These are phyloP conservation scores for Phytophthora litchii DNA, from an alignment of 352 stramenopile genomes.

Conservation along the genomic window DNA sequence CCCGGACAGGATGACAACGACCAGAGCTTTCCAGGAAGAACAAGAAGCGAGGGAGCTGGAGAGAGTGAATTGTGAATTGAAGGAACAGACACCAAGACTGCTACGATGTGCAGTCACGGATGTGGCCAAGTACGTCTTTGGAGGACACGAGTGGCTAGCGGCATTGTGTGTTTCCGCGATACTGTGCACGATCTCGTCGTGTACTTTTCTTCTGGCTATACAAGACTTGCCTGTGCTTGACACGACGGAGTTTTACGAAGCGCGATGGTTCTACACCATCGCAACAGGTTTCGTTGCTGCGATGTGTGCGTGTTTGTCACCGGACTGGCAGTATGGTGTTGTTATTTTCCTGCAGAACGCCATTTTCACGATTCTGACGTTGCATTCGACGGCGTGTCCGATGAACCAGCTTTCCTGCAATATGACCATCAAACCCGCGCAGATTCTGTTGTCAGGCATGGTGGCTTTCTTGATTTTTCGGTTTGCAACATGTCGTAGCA, in stretches of 20 bases:
- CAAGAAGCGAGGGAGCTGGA: conserved; percentile 34
- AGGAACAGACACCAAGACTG: conserved; percentile 28
- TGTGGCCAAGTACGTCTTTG: conserved; percentile 28
- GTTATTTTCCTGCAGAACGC: conserved; percentile 50
- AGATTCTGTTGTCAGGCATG: conserved; percentile 47
- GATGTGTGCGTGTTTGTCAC: conserved; percentile 54
- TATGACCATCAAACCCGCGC: conserved; percentile 34
- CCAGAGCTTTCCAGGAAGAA: conserved; percentile 32
- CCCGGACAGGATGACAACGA: conserved; percentile 9
- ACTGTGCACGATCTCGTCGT: conserved; percentile 36
- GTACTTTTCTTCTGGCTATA: conserved; percentile 38
- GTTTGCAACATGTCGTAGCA: conserved; percentile 36
- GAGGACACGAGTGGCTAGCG: conserved; percentile 52
- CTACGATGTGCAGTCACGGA: conserved; percentile 34
- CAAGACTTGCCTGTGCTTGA: conserved; percentile 40
- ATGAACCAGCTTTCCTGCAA: conserved; percentile 62
- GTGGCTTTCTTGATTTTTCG: conserved; percentile 53
- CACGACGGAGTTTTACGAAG: conserved; percentile 59
- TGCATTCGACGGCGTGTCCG: conserved; percentile 65
- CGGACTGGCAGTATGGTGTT: conserved; percentile 54
- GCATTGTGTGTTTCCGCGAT: conserved; percentile 41
- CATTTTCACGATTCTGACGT: conserved; percentile 56
- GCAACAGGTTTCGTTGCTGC: conserved; percentile 42
- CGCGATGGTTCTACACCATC: conserved; percentile 50
- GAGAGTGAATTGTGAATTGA: conserved; percentile 36